Evolutionary conservation across 345 rosid genomes (phyloP).

Genomic region (Odontarrhena argentea): DNA sequence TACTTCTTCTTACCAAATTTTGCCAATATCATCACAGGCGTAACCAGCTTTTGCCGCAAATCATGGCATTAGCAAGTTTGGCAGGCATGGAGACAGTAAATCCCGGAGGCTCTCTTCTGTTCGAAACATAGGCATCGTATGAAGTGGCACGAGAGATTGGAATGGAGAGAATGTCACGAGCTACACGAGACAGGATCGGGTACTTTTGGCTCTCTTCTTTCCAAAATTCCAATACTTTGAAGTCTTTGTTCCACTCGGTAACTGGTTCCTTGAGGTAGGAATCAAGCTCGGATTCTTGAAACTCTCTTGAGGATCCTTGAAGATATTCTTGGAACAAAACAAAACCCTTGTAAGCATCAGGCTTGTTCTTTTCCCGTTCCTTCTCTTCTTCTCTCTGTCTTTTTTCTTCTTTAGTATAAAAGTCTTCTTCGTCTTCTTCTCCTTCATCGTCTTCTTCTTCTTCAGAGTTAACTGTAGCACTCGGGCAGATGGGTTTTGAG

Average conservation of each 20-base stretch:
- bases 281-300: conserved; percentile 63
- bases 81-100: conserved; percentile 27
- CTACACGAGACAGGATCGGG: conserved; percentile 78
- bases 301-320: conserved; percentile 59
- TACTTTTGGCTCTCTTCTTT: conserved; percentile 64
- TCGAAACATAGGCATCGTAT: conserved; percentile 43
- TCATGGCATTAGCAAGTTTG: conserved; percentile 31
- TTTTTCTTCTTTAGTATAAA: conserved; percentile 4
- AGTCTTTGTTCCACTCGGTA: conserved; percentile 62
- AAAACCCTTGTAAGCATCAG: conserved; percentile 43
- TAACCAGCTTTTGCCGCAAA: conserved; percentile 32
- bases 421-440: conserved; percentile 34
- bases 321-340: conserved; percentile 61
- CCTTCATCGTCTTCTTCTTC: conserved; percentile 31
- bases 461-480: background rate
- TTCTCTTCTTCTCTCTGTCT: background rate
- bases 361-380: conserved; percentile 5
- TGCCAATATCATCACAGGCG: background rate
- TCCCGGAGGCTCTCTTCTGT: conserved; percentile 36
- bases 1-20: background rate
- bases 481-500: conserved; percentile 43
- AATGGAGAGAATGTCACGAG: conserved; percentile 70
- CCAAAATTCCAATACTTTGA: conserved; percentile 83
- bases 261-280: conserved; percentile 79
- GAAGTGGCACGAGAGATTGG: conserved; percentile 51